Conservation (phyloP, 371 early-diverging fungal genomes). For the Chytridiales sp. region DNA sequence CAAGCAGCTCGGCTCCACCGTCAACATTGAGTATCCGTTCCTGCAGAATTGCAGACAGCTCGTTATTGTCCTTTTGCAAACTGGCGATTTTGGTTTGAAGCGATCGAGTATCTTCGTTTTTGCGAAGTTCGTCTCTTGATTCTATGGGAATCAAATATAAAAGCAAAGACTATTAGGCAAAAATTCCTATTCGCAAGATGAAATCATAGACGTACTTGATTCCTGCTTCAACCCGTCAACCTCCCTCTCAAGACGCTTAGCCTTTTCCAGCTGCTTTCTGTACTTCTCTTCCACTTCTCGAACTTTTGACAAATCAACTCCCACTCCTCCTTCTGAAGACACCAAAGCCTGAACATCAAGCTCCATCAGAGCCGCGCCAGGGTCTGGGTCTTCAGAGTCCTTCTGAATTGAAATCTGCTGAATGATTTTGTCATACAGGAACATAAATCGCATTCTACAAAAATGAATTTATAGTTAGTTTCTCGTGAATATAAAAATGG, state of each 20-base stretch:
- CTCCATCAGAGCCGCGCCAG: slow-evolving; percentile 36
- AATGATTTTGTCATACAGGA: slow-evolving; percentile 46
- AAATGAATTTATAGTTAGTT: neutral
- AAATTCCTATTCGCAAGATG: neutral
- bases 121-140: slow-evolving; percentile 9
- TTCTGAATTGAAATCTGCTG: slow-evolving; percentile 47
- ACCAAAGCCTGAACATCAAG: slow-evolving; percentile 36
- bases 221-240: slow-evolving; percentile 27
- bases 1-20: slow-evolving; percentile 23
- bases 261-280: slow-evolving; percentile 38
- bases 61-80: slow-evolving; percentile 28
- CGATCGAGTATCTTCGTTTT: slow-evolving; percentile 17
- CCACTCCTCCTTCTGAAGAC: slow-evolving; percentile 24
- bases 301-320: slow-evolving; percentile 30
- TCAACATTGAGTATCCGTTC: slow-evolving; percentile 23
- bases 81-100: slow-evolving; percentile 20
- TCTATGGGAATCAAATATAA: neutral
- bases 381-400: slow-evolving; percentile 45
- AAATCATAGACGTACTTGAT: neutral
- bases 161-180: neutral
- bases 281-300: slow-evolving; percentile 43
- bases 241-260: slow-evolving; percentile 47
- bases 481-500: neutral
- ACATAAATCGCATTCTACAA: slow-evolving; percentile 41
- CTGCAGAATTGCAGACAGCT: slow-evolving; percentile 34